Conservation (phyloP, 2,329 filamentous ascomycete species). For the Cytospora mali region DNA sequence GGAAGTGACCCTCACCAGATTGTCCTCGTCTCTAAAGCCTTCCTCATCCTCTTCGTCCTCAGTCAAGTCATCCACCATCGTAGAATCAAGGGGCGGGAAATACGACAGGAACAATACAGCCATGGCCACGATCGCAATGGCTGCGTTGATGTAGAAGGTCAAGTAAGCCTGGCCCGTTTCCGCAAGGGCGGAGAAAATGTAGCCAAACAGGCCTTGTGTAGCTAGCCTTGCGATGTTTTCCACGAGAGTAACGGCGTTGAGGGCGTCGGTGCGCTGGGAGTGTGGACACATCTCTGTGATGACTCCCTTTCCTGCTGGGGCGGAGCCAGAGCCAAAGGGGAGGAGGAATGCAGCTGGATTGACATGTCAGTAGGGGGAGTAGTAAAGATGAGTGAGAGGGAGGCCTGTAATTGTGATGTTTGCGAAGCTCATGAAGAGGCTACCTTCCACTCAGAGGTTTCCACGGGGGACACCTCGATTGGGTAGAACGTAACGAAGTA, state of each 20-base stretch:
- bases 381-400: slow-evolving; percentile 3
- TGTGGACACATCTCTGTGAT: slow-evolving; percentile 70
- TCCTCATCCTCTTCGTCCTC: neutral
- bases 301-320: slow-evolving; percentile 71
- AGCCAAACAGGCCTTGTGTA: slow-evolving; percentile 67
- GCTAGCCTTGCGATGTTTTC: slow-evolving; percentile 68
- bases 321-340: slow-evolving; percentile 70
- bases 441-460: neutral
- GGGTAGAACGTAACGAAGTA: neutral
- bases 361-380: neutral
- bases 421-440: neutral
- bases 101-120: slow-evolving; percentile 45
- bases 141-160: slow-evolving; percentile 70
- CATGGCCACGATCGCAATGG: slow-evolving; percentile 53
- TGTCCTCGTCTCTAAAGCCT: neutral
- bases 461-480: neutral
- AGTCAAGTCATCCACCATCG: slow-evolving; percentile 36
- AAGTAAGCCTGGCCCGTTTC: slow-evolving; percentile 60
- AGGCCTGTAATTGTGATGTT: neutral
- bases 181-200: slow-evolving; percentile 67
- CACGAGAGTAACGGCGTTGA: slow-evolving; percentile 69
- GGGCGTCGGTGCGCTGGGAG: slow-evolving; percentile 63
- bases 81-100: slow-evolving; percentile 45
- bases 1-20: slow-evolving; percentile 19
- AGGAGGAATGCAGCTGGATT: slow-evolving; percentile 61